Conservation (phyloP, 495 filamentous ascomycete species). For the Ascodesmis nigricans region DNA sequence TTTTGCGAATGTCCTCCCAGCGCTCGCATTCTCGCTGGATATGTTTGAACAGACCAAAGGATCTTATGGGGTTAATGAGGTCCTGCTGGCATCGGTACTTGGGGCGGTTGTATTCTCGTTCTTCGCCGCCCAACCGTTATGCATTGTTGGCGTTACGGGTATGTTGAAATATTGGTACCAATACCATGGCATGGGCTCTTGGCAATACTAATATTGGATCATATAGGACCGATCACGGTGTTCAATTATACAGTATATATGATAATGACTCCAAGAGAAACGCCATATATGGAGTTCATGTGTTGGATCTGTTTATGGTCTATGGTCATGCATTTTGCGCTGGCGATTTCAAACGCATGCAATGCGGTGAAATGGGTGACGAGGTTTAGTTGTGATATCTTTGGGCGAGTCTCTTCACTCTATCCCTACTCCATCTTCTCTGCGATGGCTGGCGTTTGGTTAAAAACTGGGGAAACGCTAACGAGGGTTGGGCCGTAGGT, state of each 20-base stretch:
- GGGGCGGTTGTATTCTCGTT: conserved; percentile 56
- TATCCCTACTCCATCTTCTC: not conserved
- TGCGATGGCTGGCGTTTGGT: too few species aligned
- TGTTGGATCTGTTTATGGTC: conserved; percentile 71
- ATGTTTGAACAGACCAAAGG: conserved; percentile 66
- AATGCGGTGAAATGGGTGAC: conserved; percentile 65
- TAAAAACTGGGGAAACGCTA: too few species aligned
- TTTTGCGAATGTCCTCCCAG: conserved; percentile 70
- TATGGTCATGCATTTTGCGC: conserved; percentile 53
- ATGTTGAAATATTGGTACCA: conserved; percentile 5
- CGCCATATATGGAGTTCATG: conserved; percentile 64
- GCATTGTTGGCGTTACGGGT: conserved; percentile 81
- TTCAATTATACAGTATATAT: conserved; percentile 79
- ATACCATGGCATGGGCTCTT: too few species aligned
- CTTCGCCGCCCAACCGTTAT: conserved; percentile 54
- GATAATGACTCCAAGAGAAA: conserved; percentile 46
- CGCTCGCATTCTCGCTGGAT: conserved; percentile 63
- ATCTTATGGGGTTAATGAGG: conserved; percentile 69
- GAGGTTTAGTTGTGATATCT: conserved; percentile 67
- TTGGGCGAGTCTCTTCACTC: conserved; percentile 25
- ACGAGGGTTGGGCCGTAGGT: too few species aligned
- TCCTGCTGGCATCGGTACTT: conserved; percentile 54
- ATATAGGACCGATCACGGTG: conserved; percentile 54
- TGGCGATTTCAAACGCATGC: conserved; percentile 60
- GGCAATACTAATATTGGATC: conserved; percentile 4